These are phyloP conservation scores for Theobroma grandiflorum DNA, from an alignment of 441 rosid genomes.

Conservation along the genomic window DNA sequence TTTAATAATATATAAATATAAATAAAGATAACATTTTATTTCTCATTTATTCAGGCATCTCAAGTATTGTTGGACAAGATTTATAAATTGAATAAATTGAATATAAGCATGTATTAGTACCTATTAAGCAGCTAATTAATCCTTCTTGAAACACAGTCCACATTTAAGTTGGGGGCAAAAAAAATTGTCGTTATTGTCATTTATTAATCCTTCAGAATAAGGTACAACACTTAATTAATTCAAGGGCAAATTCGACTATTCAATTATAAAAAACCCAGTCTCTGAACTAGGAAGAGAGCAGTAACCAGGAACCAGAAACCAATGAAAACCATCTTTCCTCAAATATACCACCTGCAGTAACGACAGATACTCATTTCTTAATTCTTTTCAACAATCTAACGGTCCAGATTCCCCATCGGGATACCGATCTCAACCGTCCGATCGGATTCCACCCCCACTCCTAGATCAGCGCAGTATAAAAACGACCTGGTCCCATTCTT, in stretches of 20 bases:
- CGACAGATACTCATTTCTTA: slow-evolving; percentile 45
- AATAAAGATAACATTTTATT: neutral
- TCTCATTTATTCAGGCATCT: neutral
- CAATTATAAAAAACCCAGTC: neutral
- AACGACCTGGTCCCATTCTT: slow-evolving; percentile 23
- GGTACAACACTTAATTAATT: slow-evolving; percentile 9
- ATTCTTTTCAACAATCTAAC: slow-evolving; percentile 35
- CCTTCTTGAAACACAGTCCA: neutral
- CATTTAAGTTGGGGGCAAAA: neutral
- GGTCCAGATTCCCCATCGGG: slow-evolving; percentile 31
- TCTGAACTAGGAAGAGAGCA: slow-evolving; percentile 20
- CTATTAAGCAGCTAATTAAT: neutral
- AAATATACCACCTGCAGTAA: slow-evolving; percentile 44
- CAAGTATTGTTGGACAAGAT: neutral
- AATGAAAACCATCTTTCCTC: slow-evolving; percentile 38
- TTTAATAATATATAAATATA: no score
- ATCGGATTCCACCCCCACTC: slow-evolving; percentile 29
- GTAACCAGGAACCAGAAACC: slow-evolving; percentile 26
- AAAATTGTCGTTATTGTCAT: neutral
- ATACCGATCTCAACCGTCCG: slow-evolving; percentile 42
- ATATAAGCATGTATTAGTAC: no score
- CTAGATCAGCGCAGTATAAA: slow-evolving; percentile 26
- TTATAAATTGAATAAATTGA: no score
- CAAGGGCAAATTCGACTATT: slow-evolving; percentile 7
- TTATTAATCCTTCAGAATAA: neutral